Base-by-base conservation (phyloP, 2,329 filamentous ascomycete genomes). In the Oidium heveae region DNA sequence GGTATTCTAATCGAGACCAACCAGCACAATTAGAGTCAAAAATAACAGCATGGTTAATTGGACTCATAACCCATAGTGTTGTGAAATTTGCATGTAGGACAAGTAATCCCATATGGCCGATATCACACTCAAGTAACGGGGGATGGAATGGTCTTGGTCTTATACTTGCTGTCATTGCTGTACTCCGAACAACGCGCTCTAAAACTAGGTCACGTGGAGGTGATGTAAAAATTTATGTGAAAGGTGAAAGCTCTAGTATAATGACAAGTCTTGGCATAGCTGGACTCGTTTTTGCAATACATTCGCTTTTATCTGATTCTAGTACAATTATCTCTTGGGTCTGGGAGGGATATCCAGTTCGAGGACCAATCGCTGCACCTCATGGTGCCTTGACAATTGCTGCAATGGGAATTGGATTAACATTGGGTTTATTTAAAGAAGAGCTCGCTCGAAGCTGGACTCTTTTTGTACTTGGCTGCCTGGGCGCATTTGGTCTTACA, bases 251-350 rank as follows among this genome's bases (percentile, higher is more conserved):
- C 0, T 88, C 85, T 16, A 74, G 80, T 0, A 60, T 82, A 7
- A 71, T 94, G 46, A 79, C 86, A 33, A 84, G 80, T 10, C 68
- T 91, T 52, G 86, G 91, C 56, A 68, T 96, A 55, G 87, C 78
- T 24, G 89, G 87, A 33, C 68, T 95, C 8, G 74, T 95, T 64
- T 98, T 98, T 63, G 85, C 77, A 5, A 74, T 96, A 63, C 91
- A 96, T 66, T 95, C 88, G 0, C 72, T 98, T 10, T 75, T 98
- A 12, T 95, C 91, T 0, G 91, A 98, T 66, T 94, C 88, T 0
- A 96, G 91, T 70, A 98, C 91, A 54, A 96, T 98, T 87, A 95
- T 96, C 56, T 74, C 88, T 16, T 98, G 91, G 91, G 86, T 86
- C 2, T 98, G 91, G 91, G 87, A 95, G 61, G 91, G 91, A 7